Evolutionary conservation across 192 early-diverging fungal species (phyloP).

Genomic region (Obelidium mucronatum): DNA sequence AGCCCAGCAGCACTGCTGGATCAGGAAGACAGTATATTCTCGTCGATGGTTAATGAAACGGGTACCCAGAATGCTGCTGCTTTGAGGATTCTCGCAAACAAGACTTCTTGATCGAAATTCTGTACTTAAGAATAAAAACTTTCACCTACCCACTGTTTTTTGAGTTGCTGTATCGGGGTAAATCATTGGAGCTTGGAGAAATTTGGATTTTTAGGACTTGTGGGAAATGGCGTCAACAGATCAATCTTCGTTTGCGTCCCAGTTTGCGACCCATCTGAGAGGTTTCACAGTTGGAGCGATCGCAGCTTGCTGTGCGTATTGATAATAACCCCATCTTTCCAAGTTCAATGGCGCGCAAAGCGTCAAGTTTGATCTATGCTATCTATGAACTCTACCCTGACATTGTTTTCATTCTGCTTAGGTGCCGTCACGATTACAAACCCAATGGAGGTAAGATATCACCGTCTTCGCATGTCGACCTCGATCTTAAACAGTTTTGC

Average conservation of each 20-base stretch:
- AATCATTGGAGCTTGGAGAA: too few species aligned
- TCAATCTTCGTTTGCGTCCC: not conserved
- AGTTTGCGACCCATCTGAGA: constrained; percentile 34
- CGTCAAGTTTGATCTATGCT: not conserved
- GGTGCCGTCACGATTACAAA: constrained; percentile 94
- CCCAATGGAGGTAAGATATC: constrained; percentile 82
- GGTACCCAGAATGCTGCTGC: constrained; percentile 49
- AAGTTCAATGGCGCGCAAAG: not conserved
- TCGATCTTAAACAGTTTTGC: not conserved
- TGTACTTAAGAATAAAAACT: not conserved
- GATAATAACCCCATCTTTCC: not conserved
- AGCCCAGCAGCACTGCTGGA: constrained; percentile 16
- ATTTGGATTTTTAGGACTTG: too few species aligned
- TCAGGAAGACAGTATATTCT: constrained; percentile 44
- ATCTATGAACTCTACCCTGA: not conserved
- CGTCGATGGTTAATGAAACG: constrained; percentile 50
- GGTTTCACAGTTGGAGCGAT: constrained; percentile 82
- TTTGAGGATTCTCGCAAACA: constrained; percentile 25
- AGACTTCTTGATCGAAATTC: not conserved
- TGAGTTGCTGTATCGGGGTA: too few species aligned
- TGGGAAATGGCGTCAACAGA: not conserved
- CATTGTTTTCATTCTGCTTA: not conserved
- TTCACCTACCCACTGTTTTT: too few species aligned
- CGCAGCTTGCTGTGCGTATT: constrained; percentile 75
- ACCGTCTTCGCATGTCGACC: not conserved